phyloP scores from a whole-genome alignment of 495 filamentous ascomycete genomes.

The Talaromyces nanjingensis region DNA sequence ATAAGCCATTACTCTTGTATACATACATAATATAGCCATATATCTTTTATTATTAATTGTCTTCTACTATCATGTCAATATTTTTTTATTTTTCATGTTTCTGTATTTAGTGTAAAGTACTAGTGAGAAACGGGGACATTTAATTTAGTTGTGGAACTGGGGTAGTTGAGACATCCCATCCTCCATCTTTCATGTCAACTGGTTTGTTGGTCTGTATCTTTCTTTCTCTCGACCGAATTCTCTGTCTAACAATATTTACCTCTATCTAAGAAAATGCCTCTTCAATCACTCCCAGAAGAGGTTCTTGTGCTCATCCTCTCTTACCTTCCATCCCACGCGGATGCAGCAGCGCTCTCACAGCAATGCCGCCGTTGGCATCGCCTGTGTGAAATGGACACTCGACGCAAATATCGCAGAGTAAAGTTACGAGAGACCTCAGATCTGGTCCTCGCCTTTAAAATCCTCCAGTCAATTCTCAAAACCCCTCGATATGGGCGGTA shows the following conservation, averaged over 20 bases:
- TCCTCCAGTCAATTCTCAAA: not conserved
- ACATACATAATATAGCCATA: not conserved
- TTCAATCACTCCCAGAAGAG: conserved; percentile 13
- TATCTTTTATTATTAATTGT: not conserved
- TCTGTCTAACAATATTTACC: not conserved
- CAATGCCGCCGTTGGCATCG: not conserved
- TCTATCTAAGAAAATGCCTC: not conserved
- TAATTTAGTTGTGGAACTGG: not conserved
- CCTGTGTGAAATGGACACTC: not conserved
- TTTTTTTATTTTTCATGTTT: not conserved
- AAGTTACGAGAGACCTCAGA: not conserved
- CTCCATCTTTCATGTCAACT: not conserved
- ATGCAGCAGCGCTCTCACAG: not conserved
- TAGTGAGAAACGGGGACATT: not conserved
- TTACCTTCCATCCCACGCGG: conserved; percentile 7
- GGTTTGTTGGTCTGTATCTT: not conserved
- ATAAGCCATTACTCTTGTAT: not conserved
- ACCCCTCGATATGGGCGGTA: not conserved
- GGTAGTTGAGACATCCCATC: not conserved
- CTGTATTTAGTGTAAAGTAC: not conserved
- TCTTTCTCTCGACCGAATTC: not conserved
- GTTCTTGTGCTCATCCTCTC: conserved; percentile 13
- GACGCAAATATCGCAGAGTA: not conserved
- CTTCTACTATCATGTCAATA: not conserved
- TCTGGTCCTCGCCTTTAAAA: not conserved